Conservation (phyloP, 805 yeast species). For the Sugiyamaella qingdaonensis region DNA sequence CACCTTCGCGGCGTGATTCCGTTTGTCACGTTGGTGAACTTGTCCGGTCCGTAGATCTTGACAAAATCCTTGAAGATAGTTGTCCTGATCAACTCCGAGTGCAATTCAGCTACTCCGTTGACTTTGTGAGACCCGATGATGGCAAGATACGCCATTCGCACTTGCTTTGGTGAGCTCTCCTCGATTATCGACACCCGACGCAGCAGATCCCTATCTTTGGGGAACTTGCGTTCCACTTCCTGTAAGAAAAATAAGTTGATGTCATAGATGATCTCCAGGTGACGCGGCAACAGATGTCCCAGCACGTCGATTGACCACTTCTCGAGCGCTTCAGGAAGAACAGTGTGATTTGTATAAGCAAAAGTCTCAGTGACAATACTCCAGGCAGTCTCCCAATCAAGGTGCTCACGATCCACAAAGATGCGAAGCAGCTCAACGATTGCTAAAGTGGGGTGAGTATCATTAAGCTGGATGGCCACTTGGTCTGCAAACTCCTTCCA, state of each 20-base stretch:
- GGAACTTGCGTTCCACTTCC: constrained; percentile 69
- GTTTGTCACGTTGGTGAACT: constrained; percentile 87
- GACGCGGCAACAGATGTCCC: constrained; percentile 80
- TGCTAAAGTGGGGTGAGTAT: constrained; percentile 92
- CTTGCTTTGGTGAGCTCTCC: constrained; percentile 74
- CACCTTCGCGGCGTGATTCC: constrained; percentile 97
- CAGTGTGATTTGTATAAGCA: constrained; percentile 94
- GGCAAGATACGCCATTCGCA: constrained; percentile 90
- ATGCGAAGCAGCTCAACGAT: constrained; percentile 85
- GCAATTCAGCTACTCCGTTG: constrained; percentile 94
- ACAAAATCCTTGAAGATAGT: constrained; percentile 91
- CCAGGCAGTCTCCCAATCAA: constrained; percentile 86
- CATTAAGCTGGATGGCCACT: constrained; percentile 89
- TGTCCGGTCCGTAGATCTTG: constrained; percentile 70
- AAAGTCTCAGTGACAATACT: constrained; percentile 70
- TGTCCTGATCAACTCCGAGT: constrained; percentile 83
- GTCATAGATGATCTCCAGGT: constrained; percentile 82
- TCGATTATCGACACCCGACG: constrained; percentile 78
- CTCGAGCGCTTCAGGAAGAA: constrained; percentile 90
- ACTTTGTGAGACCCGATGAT: constrained; percentile 89
- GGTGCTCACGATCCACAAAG: constrained; percentile 74
- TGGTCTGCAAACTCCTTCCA: constrained; percentile 83
- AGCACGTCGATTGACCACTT: constrained; percentile 89
- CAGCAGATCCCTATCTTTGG: constrained; percentile 62
- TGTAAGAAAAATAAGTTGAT: constrained; percentile 77